Evolutionary conservation across 2,329 filamentous ascomycete genomes (phyloP), one percentile per base, ranked within the genome.

Genomic region (Knoxdaviesia capensis): DNA sequence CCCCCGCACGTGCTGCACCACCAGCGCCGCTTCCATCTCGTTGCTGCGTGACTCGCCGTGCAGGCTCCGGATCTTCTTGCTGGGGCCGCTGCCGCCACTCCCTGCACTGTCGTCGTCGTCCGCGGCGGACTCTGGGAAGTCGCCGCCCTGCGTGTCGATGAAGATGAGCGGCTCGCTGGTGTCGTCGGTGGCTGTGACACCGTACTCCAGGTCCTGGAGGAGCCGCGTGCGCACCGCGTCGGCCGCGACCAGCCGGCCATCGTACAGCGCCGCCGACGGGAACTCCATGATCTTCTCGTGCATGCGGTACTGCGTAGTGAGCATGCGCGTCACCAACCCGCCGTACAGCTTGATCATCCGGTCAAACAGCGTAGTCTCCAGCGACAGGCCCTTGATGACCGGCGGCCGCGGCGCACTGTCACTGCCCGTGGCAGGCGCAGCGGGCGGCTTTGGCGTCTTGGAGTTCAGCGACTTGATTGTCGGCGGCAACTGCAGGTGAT

Each of bases 251-350:
- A 98, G 71, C 51, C 79, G 78, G 2, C 72, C 74, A 46, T 84
- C 83, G 60, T 98, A 98, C 7, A 96, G 67, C 54, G 88, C 78
- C 47, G 82, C 71, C 0, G 88, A 94, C 0, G 90, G 88, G 52
- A 94, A 98, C 6, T 75, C 71, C 87, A 96, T 96, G 52, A 98
- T 96, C 42, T 68, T 76, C 53, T 93, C 80, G 55, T 98, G 86
- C 90, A 98, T 98, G 34, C 90, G 85, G 58, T 98, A 98, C 61
- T 98, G 90, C 5, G 81, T 93, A 4, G 85, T 96, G 29, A 98
- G 72, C 83, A 96, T 94, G 41, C 82, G 70, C 63, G 96, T 96
- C 61, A 98, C 86, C 36, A 98, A 67, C 31, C 90, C 72, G 57
- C 96, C 88, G 56, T 98, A 98, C 31, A 98, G 66, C 63, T 96